phyloP scores from a whole-genome alignment of 2,329 filamentous ascomycete genomes.

The Colletotrichum agaves region DNA sequence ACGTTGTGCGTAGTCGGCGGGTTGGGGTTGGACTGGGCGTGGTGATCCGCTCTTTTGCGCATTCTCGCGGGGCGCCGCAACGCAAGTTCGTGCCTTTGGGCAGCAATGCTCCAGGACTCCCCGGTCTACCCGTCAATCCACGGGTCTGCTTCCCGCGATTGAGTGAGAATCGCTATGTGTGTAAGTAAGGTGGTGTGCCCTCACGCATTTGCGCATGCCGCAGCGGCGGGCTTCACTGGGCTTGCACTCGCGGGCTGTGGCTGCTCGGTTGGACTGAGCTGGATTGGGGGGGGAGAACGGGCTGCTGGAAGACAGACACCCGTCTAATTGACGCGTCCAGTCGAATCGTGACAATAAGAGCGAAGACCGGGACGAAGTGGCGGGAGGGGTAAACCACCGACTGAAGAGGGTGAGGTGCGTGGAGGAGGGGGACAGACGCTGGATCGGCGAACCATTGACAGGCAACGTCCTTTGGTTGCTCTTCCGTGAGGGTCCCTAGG shows the following conservation, averaged over 20 bases:
- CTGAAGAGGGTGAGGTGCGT: conserved; percentile 11
- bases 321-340: not conserved
- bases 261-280: conserved; percentile 30
- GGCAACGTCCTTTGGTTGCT: not conserved
- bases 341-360: not conserved
- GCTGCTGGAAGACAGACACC: not conserved
- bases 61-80: conserved; percentile 35
- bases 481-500: not conserved
- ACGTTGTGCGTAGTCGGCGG: not conserved
- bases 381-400: conserved; percentile 7
- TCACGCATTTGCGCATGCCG: conserved; percentile 29
- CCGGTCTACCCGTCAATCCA: conserved; percentile 22
- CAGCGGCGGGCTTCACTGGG: conserved; percentile 8
- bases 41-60: conserved; percentile 27
- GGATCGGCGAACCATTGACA: conserved; percentile 20
- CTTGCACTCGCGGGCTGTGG: conserved; percentile 7
- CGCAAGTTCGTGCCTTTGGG: conserved; percentile 34
- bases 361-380: conserved; percentile 9
- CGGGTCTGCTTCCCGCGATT: conserved; percentile 12
- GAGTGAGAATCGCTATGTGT: conserved; percentile 6
- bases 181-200: conserved; percentile 6
- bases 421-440: conserved; percentile 18
- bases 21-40: conserved; percentile 19
- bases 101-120: conserved; percentile 39
- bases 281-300: conserved; percentile 12